Base-by-base conservation (phyloP, 2,329 filamentous ascomycete genomes). In the Juglanconis sp. region DNA sequence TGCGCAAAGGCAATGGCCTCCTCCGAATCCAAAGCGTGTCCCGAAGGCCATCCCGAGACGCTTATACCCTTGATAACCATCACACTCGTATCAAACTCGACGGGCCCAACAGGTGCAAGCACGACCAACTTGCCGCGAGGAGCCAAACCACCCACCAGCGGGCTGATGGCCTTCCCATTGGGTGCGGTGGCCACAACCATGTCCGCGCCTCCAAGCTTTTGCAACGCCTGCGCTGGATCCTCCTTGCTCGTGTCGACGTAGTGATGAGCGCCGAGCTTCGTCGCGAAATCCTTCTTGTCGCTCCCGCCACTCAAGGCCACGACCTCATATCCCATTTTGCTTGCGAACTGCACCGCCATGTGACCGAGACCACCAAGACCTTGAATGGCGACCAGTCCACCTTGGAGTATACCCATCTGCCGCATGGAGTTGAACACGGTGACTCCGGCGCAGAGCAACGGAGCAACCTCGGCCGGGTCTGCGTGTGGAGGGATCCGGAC, bases 361-460 rank as follows among this genome's bases (percentile, higher is more conserved):
- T 94, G 90, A 2, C 90, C 90, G 0, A 93, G 79, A 1, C 90
- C 91, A 54, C 92, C 87, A 3, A 94, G 78, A 13, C 89, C 91
- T 63, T 93, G 86, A 30, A 87, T 69, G 30, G 82, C 84, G 0
- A 86, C 80, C 0, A 80, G 63, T n/a, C 73, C 76, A 9, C 83
- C 83, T 59, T 81, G 78, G 66, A 79, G 75, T 49, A 86, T 73
- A 31, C 76, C 69, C 64, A 82, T 76, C 71, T 83, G 83, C 63
- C 83, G 80, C 55, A 86, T 80, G 17, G 76, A 73, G 70, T 86
- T 86, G 72, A 85, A 87, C 9, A 85, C 83, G 10, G 84, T 88
- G n/a, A 87, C 81, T 15, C 86, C 86, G 1, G 85, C 86, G 69
- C 86, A 88, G 10, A 88, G 80, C 5, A 89, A 74, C 1, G 86